These are phyloP conservation scores for Trichoderma polysporum DNA, from an alignment of 2,329 filamentous ascomycete genomes.

Conservation along the genomic window DNA sequence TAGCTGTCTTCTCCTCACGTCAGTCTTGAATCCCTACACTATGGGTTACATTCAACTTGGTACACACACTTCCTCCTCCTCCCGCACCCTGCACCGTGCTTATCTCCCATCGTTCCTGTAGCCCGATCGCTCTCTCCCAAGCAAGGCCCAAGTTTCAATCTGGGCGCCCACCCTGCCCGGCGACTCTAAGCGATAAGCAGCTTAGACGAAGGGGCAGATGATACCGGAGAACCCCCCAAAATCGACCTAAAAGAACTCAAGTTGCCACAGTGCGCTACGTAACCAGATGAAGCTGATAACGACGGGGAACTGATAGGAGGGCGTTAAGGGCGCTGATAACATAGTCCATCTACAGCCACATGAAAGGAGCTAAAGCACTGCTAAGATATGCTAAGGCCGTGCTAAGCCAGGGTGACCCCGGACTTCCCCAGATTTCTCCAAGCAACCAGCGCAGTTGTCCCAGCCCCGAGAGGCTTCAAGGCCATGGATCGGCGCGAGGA, in stretches of 20 bases:
- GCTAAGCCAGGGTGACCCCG: slow-evolving; percentile 14
- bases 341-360: neutral
- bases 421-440: slow-evolving; percentile 21
- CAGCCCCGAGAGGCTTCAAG: neutral
- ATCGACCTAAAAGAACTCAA: slow-evolving; percentile 16
- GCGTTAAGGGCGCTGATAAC: slow-evolving; percentile 9
- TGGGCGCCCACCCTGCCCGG: neutral
- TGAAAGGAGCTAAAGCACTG: neutral
- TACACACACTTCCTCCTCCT: neutral
- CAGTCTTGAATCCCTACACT: neutral
- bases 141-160: neutral
- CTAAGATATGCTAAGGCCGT: slow-evolving; percentile 7
- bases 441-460: neutral
- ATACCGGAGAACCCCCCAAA: neutral
- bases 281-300: slow-evolving; percentile 9
- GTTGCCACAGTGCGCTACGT: neutral
- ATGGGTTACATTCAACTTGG: neutral
- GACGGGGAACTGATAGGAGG: slow-evolving; percentile 14
- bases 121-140: slow-evolving; percentile 1
- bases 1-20: slow-evolving; percentile 2
- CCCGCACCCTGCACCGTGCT: neutral
- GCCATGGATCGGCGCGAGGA: neutral
- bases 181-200: slow-evolving; percentile 5
- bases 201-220: neutral
- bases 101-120: neutral